Percentiles rank a stretch among this genome's conserved stretches.
Evolutionary conservation across 768 basidiomycete genomes (phyloP).

Genomic region (Termitomyces sp.): DNA sequence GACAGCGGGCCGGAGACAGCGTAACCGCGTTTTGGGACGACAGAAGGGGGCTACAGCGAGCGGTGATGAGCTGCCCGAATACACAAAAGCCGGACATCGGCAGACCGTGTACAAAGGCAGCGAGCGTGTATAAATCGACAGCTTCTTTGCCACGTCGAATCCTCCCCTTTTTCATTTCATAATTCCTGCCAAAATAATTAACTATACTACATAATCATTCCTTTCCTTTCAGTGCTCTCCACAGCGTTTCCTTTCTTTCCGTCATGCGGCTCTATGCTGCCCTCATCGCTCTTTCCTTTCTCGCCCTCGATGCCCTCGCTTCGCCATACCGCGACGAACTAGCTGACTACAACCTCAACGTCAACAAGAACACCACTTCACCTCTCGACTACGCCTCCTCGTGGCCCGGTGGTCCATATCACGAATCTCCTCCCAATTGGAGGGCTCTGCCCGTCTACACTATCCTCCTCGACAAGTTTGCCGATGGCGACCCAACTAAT

Average conservation of each 20-base stretch:
- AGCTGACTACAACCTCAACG: slow-evolving; percentile 71
- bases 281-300: slow-evolving; percentile 30
- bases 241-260: slow-evolving; percentile 6
- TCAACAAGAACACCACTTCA: slow-evolving; percentile 63
- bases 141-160: slow-evolving; percentile 3
- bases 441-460: slow-evolving; percentile 75
- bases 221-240: slow-evolving; percentile 14
- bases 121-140: neutral
- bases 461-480: slow-evolving; percentile 87
- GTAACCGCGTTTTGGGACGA: neutral
- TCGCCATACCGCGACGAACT: slow-evolving; percentile 68
- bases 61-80: neutral
- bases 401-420: slow-evolving; percentile 63
- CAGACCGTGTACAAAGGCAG: neutral
- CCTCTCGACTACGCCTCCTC: slow-evolving; percentile 60
- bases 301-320: slow-evolving; percentile 36
- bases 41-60: neutral
- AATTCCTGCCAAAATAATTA: neutral
- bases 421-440: slow-evolving; percentile 82
- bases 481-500: slow-evolving; percentile 87
- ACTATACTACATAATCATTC: slow-evolving; percentile 2
- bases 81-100: neutral
- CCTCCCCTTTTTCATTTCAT: slow-evolving; percentile 1
- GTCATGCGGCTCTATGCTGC: slow-evolving; percentile 45
- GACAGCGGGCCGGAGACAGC: neutral